Conservation (phyloP, 2,329 filamentous ascomycete genomes). For the Nemania diffusa region DNA sequence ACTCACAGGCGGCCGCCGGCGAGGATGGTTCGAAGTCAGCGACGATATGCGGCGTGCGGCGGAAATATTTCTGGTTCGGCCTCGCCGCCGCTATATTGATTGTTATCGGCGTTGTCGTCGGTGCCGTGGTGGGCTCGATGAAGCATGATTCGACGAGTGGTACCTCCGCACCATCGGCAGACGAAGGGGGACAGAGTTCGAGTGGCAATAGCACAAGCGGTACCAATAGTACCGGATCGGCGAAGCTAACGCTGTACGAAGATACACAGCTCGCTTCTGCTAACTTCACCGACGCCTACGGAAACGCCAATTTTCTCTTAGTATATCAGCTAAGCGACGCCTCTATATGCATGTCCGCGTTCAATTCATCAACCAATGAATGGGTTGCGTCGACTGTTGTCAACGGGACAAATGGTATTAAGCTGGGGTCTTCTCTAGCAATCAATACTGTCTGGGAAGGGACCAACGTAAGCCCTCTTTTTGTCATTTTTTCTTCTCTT, state of each 20-base stretch:
- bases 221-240: neutral
- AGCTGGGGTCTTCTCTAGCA: conserved; percentile 26
- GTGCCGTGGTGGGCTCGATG: conserved; percentile 31
- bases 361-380: conserved; percentile 42
- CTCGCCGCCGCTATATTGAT: conserved; percentile 25
- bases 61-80: conserved; percentile 35
- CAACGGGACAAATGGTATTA: conserved; percentile 40
- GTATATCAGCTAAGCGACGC: conserved; percentile 45
- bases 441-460: conserved; percentile 25
- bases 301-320: conserved; percentile 44
- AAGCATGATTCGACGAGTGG: neutral
- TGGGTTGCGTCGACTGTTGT: conserved; percentile 46
- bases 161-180: neutral
- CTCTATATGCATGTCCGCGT: conserved; percentile 45
- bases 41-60: conserved; percentile 36
- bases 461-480: conserved; percentile 15
- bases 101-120: conserved; percentile 32
- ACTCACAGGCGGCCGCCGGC: neutral
- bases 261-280: conserved; percentile 43
- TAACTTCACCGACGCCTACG: conserved; percentile 45
- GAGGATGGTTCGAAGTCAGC: conserved; percentile 11
- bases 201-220: neutral
- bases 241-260: conserved; percentile 14
- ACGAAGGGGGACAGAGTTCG: neutral
- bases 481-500: neutral